phyloP scores from a whole-genome alignment of 305 asterid genomes.

The Fraxinus latifolia region DNA sequence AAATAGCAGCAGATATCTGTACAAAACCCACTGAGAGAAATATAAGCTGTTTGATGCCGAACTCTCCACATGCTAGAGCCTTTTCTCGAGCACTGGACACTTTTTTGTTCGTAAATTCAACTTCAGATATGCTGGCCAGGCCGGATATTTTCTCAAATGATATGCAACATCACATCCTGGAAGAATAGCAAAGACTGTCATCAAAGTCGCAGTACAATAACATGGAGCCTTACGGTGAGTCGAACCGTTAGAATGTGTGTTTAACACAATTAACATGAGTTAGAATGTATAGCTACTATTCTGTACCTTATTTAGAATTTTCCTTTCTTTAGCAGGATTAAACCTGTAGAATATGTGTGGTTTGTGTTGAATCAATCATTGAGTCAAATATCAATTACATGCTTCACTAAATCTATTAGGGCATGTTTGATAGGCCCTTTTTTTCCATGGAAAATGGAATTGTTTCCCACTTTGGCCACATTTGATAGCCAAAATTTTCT shows the following conservation, averaged over 20 bases:
- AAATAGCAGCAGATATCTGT: slow-evolving; percentile 29
- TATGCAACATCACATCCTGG: slow-evolving; percentile 23
- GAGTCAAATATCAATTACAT: too few species aligned
- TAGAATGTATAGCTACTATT: too few species aligned
- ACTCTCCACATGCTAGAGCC: slow-evolving; percentile 14
- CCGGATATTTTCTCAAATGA: not conserved
- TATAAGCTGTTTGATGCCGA: not conserved
- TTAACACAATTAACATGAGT: too few species aligned
- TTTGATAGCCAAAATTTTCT: too few species aligned
- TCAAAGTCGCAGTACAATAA: not conserved
- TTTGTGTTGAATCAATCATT: too few species aligned
- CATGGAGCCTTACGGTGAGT: not conserved
- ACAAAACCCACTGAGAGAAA: slow-evolving; percentile 8
- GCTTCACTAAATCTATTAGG: too few species aligned
- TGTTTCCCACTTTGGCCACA: too few species aligned
- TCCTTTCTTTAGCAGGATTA: too few species aligned
- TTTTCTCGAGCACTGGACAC: slow-evolving; percentile 4
- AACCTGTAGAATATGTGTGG: too few species aligned
- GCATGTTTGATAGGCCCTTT: too few species aligned
- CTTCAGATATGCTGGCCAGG: not conserved
- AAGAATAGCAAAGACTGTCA: slow-evolving; percentile 13
- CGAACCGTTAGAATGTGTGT: not conserved
- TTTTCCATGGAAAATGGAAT: too few species aligned
- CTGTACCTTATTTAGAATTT: too few species aligned
- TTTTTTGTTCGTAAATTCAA: not conserved